Evolutionary conservation across 768 basidiomycete genomes (phyloP).

Genomic region (Dendrothele bispora): DNA sequence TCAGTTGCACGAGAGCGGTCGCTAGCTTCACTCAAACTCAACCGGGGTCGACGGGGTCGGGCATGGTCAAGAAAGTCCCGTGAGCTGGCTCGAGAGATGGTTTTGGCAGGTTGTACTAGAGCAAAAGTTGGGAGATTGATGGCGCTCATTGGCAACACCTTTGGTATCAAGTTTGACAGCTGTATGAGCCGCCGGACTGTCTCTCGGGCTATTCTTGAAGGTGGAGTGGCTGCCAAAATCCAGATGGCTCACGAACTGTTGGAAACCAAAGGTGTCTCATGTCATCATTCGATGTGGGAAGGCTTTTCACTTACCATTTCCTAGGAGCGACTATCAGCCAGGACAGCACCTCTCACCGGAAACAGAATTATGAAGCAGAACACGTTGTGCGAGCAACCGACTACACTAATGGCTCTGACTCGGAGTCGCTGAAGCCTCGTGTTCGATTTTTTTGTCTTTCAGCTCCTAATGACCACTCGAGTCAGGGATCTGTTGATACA

Average conservation of each 20-base stretch:
- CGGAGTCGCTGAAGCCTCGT: background rate
- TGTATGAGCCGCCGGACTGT: slow-evolving; percentile 13
- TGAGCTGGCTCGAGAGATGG: too few species aligned
- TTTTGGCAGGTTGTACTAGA: background rate
- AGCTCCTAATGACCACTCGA: background rate
- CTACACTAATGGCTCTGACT: background rate
- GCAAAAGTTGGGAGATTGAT: background rate
- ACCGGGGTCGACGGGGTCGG: too few species aligned
- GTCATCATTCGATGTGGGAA: background rate
- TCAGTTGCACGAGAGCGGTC: too few species aligned
- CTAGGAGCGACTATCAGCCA: slow-evolving; percentile 8
- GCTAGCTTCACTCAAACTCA: too few species aligned
- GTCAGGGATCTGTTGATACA: background rate
- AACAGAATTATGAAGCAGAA: slow-evolving; percentile 12
- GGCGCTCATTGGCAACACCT: background rate
- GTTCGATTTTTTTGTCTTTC: background rate
- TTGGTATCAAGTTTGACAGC: slow-evolving; percentile 10
- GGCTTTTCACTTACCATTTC: background rate
- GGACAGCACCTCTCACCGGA: slow-evolving; percentile 12
- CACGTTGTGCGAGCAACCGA: slow-evolving; percentile 8
- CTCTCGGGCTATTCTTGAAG: slow-evolving; percentile 15
- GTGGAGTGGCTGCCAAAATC: slow-evolving; percentile 20
- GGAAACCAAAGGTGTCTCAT: slow-evolving; percentile 13
- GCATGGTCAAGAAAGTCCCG: too few species aligned
- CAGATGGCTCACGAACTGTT: slow-evolving; percentile 21